Conservation (phyloP, 2,329 filamentous ascomycete species). For the Westerdykella aurantiaca region DNA sequence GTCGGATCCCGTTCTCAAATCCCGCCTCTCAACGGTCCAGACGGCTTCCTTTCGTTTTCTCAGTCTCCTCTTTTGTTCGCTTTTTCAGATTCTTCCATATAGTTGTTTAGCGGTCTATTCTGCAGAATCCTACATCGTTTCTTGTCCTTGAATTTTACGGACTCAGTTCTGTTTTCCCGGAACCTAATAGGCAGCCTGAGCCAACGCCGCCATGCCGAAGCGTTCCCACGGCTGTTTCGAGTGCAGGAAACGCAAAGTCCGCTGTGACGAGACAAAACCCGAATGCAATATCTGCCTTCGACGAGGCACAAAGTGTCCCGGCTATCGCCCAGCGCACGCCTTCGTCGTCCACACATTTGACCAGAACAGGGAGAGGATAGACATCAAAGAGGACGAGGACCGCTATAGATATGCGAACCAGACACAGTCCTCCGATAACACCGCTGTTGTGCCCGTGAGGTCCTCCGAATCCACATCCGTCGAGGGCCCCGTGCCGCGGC, state of each 20-base stretch:
- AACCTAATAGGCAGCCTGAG: too few species aligned
- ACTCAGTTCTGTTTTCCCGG: too few species aligned
- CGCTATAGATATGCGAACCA: conserved; percentile 28
- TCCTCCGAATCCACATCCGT: conserved; percentile 10
- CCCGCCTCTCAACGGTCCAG: too few species aligned
- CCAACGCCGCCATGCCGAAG: conserved; percentile 26
- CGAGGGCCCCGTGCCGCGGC: conserved; percentile 20
- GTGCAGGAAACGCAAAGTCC: conserved; percentile 34
- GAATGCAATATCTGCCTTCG: conserved; percentile 32
- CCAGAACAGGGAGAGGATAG: conserved; percentile 21
- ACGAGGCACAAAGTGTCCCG: conserved; percentile 33
- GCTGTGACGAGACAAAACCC: conserved; percentile 33
- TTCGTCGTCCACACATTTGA: conserved; percentile 34
- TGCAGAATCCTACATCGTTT: too few species aligned
- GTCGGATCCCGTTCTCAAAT: too few species aligned
- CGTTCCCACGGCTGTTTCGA: conserved; percentile 34
- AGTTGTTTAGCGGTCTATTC: too few species aligned
- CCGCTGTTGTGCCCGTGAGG: conserved; percentile 8
- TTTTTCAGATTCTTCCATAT: too few species aligned
- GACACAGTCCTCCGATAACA: background rate
- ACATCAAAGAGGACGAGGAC: conserved; percentile 31
- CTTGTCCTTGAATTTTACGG: too few species aligned
- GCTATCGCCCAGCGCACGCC: conserved; percentile 30
- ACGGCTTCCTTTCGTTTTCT: too few species aligned
- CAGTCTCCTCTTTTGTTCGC: too few species aligned